These are phyloP conservation scores for Penicillium ucsense DNA, from an alignment of 495 filamentous ascomycete genomes.

Conservation along the genomic window DNA sequence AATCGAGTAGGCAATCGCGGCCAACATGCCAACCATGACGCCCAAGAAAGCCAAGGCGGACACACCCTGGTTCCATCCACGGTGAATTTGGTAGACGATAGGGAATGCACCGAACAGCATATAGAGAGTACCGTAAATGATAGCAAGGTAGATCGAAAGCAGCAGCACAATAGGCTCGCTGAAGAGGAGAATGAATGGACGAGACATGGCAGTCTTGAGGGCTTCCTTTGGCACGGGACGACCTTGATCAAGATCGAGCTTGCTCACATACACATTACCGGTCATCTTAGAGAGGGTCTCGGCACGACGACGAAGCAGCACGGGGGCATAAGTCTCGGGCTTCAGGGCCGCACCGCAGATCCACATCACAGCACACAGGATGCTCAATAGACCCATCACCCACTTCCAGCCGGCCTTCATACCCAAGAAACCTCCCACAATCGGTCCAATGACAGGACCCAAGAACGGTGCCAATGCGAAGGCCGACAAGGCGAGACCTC, in stretches of 20 bases:
- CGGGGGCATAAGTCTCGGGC: conserved; percentile 47
- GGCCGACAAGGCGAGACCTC: conserved; percentile 49
- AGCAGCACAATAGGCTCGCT: conserved; percentile 45
- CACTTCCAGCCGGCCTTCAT: conserved; percentile 48
- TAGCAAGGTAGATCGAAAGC: conserved; percentile 55
- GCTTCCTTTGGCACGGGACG: conserved; percentile 14
- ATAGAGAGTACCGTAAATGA: conserved; percentile 64
- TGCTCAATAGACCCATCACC: conserved; percentile 45
- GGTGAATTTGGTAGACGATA: conserved; percentile 59
- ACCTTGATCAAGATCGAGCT: conserved; percentile 26
- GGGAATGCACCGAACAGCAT: conserved; percentile 69
- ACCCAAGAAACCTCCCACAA: conserved; percentile 47
- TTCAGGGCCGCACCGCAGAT: conserved; percentile 34
- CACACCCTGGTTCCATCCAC: conserved; percentile 60
- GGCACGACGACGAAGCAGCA: conserved; percentile 42
- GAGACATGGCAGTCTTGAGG: conserved; percentile 25
- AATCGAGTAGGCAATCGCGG: conserved; percentile 38
- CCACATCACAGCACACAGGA: conserved; percentile 38
- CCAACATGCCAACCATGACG: conserved; percentile 66
- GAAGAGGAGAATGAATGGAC: conserved; percentile 30
- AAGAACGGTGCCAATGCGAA: conserved; percentile 55
- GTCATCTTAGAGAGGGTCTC: conserved; percentile 36
- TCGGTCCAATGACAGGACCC: conserved; percentile 47
- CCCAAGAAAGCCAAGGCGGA: conserved; percentile 63
- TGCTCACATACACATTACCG: conserved; percentile 39